Conservation (phyloP, 257 asterid species). For the Solanum chilense region DNA sequence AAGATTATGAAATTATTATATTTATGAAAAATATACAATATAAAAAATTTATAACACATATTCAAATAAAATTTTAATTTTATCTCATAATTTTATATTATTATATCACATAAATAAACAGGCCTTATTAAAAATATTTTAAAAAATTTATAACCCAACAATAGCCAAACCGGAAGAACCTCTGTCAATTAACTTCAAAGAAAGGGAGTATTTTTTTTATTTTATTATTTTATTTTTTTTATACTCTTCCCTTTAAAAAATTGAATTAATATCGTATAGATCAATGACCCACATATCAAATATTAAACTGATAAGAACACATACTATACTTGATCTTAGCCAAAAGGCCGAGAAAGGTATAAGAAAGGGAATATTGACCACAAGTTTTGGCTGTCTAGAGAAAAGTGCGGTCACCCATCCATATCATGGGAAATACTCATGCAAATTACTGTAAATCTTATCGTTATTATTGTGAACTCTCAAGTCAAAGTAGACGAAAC, state of each 20-base stretch:
- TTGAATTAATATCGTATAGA: too few species aligned
- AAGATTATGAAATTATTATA: too few species aligned
- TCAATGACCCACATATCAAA: neutral
- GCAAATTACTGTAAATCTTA: neutral
- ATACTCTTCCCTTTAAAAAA: too few species aligned
- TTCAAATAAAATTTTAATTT: too few species aligned
- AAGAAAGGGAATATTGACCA: neutral
- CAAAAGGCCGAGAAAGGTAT: constrained; percentile 39
- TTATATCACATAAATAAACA: too few species aligned
- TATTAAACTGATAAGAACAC: constrained; percentile 23
- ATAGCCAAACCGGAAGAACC: neutral
- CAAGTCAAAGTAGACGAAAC: neutral
- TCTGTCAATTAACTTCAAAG: neutral
- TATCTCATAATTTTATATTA: too few species aligned
- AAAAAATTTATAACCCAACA: too few species aligned
- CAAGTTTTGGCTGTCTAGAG: neutral
- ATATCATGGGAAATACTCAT: too few species aligned
- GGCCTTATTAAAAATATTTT: too few species aligned
- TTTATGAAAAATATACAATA: too few species aligned
- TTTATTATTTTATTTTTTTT: too few species aligned
- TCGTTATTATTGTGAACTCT: neutral
- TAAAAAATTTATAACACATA: too few species aligned
- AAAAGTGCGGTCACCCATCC: neutral
- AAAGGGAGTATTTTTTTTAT: neutral
- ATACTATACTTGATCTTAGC: constrained; percentile 40